phyloP scores from a whole-genome alignment of 306 rosid genomes.

The Gastrolobium bilobum region DNA sequence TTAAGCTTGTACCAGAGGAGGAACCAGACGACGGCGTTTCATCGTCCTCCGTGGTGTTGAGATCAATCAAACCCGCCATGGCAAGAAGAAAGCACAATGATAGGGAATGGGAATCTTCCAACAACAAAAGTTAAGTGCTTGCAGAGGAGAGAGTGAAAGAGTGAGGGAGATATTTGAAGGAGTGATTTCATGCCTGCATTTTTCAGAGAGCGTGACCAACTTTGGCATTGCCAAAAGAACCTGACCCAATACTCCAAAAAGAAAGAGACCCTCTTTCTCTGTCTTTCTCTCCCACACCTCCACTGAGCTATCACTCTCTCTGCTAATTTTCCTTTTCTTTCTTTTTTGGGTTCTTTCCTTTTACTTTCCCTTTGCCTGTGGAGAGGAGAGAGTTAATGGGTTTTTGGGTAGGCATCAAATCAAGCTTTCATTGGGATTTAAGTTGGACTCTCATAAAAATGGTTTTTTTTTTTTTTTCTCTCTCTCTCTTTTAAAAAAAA shows the following conservation, averaged over 20 bases:
- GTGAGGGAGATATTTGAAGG: conserved; percentile 47
- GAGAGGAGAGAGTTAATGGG: conserved; percentile 30
- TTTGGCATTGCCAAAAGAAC: conserved; percentile 73
- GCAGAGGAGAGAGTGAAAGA: neutral
- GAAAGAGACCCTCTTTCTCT: conserved; percentile 49
- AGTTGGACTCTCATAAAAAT: conserved; percentile 17
- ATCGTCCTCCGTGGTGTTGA: conserved; percentile 86
- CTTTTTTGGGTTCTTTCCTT: conserved; percentile 40
- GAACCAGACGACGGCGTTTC: conserved; percentile 67
- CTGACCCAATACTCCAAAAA: conserved; percentile 59
- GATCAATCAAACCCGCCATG: conserved; percentile 85
- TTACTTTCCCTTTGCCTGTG: conserved; percentile 24
- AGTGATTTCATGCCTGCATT: conserved; percentile 61
- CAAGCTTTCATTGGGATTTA: conserved; percentile 51
- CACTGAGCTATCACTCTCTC: conserved; percentile 47
- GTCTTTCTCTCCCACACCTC: conserved; percentile 20
- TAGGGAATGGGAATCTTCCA: conserved; percentile 9
- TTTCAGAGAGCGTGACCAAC: conserved; percentile 59
- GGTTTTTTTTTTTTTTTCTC: neutral
- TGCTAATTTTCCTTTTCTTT: conserved; percentile 48
- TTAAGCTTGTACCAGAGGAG: conserved; percentile 44
- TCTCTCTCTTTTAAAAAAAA: neutral
- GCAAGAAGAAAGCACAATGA: conserved; percentile 10
- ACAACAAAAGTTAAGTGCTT: neutral
- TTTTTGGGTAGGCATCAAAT: conserved; percentile 57